Percentiles rank a stretch among this genome's conserved stretches.
Conservation (phyloP, 225 moss, liverwort and hornwort genomes). For the Anthoceros angustus region DNA sequence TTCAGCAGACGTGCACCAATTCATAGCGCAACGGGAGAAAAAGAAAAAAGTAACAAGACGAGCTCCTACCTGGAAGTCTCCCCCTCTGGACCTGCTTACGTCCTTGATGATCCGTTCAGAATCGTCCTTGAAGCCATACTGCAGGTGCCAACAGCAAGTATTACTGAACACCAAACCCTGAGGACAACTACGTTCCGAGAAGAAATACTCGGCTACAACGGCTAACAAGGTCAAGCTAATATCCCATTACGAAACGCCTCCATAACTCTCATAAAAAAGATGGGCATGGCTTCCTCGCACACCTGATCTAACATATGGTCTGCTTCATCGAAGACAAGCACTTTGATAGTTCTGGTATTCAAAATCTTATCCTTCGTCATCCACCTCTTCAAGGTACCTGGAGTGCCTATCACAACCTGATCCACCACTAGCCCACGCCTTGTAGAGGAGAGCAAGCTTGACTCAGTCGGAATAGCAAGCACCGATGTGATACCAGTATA, state of each 20-base stretch:
- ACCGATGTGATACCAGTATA: constrained; percentile 76
- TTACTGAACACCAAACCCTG: not conserved
- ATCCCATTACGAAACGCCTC: too few species aligned
- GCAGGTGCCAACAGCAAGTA: constrained; percentile 8
- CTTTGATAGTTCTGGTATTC: constrained; percentile 50
- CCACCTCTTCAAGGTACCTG: constrained; percentile 90
- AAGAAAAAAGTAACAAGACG: not conserved
- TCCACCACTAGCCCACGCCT: constrained; percentile 62
- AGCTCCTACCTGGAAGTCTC: constrained; percentile 43
- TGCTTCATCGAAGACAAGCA: constrained; percentile 96
- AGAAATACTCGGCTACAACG: not conserved
- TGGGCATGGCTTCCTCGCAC: not conserved
- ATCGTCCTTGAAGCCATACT: constrained; percentile 99
- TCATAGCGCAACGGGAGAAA: not conserved
- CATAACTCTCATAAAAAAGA: not conserved
- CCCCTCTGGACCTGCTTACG: constrained; percentile 37
- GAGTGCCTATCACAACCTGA: constrained; percentile 85
- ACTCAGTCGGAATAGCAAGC: constrained; percentile 55
- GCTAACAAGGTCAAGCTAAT: not conserved
- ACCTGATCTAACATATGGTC: constrained; percentile 99
- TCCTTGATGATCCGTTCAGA: constrained; percentile 58
- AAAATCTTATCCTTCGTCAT: constrained; percentile 70
- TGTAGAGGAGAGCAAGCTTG: constrained; percentile 22
- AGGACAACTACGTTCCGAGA: not conserved
- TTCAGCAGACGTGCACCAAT: not conserved